These are phyloP conservation scores for Penicillium parvum DNA, from an alignment of 495 filamentous ascomycete species.

Conservation along the genomic window DNA sequence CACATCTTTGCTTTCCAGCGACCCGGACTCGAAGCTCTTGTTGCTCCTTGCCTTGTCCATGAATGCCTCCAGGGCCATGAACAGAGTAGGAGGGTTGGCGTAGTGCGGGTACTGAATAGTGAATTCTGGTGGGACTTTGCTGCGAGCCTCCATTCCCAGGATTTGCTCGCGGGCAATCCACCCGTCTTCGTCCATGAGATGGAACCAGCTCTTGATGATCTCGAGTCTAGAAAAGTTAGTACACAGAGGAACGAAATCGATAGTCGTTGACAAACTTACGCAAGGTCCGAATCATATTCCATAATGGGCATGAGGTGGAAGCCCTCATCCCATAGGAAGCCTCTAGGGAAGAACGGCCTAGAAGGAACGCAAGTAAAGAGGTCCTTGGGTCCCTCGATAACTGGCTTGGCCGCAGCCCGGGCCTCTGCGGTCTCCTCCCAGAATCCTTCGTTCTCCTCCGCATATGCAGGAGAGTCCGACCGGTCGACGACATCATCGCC, in stretches of 20 bases:
- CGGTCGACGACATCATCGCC: conserved; percentile 83
- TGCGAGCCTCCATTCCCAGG: conserved; percentile 86
- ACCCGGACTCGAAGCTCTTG: conserved; percentile 21
- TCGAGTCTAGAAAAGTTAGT: conserved; percentile 53
- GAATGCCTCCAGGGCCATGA: conserved; percentile 79
- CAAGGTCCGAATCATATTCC: conserved; percentile 90
- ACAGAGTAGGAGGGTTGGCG: conserved; percentile 96
- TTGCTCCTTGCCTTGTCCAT: conserved; percentile 63
- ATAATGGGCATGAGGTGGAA: conserved; percentile 90
- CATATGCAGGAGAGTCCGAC: conserved; percentile 84
- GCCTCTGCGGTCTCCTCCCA: conserved; percentile 88
- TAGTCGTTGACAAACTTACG: conserved; percentile 36
- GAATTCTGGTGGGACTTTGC: conserved; percentile 94
- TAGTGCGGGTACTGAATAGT: conserved; percentile 97
- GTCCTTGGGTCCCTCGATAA: conserved; percentile 76
- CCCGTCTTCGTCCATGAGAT: conserved; percentile 91
- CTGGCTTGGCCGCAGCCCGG: conserved; percentile 56
- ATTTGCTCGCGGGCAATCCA: conserved; percentile 99
- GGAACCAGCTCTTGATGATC: conserved; percentile 93
- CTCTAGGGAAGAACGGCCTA: conserved; percentile 90
- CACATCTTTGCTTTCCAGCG: conserved; percentile 20
- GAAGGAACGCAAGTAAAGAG: conserved; percentile 93
- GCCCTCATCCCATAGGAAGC: conserved; percentile 97
- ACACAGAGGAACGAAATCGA: not conserved
- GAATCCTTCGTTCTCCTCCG: conserved; percentile 95